phyloP scores from a whole-genome alignment of 2,329 filamentous ascomycete genomes.

The Monosporascus sp. region DNA sequence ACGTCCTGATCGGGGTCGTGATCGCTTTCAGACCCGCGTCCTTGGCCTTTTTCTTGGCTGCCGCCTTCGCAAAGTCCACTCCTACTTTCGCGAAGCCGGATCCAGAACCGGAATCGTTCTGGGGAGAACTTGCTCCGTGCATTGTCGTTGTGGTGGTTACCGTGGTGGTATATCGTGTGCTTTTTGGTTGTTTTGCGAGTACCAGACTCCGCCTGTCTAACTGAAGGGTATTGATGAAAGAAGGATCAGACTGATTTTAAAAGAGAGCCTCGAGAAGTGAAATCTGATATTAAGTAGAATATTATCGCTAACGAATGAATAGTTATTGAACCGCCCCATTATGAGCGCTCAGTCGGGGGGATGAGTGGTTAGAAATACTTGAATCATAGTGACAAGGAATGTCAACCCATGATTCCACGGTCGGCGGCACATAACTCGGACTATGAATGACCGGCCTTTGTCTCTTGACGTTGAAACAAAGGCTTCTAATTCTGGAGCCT shows the following conservation, averaged over 20 bases:
- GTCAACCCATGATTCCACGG: no score
- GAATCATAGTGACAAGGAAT: neutral
- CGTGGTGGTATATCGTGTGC: neutral
- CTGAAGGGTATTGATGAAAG: neutral
- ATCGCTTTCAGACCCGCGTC: no score
- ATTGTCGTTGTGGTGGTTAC: neutral
- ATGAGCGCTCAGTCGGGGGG: neutral
- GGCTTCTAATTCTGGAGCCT: neutral
- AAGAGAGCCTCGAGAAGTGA: neutral
- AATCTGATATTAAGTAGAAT: neutral
- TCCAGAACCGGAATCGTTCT: neutral
- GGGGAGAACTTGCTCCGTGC: neutral
- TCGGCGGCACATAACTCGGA: neutral
- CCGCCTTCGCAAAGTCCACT: neutral
- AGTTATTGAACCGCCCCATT: neutral
- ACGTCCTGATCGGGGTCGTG: neutral
- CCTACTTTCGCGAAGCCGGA: neutral
- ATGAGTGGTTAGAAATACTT: neutral
- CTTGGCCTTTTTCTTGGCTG: neutral
- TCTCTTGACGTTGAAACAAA: neutral
- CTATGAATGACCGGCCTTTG: neutral
- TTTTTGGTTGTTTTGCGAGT: neutral
- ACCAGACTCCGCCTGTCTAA: neutral
- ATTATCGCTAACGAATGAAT: neutral
- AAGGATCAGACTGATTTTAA: neutral